These are phyloP conservation scores for Russula sp. DNA, from an alignment of 768 basidiomycete genomes.

Conservation along the genomic window DNA sequence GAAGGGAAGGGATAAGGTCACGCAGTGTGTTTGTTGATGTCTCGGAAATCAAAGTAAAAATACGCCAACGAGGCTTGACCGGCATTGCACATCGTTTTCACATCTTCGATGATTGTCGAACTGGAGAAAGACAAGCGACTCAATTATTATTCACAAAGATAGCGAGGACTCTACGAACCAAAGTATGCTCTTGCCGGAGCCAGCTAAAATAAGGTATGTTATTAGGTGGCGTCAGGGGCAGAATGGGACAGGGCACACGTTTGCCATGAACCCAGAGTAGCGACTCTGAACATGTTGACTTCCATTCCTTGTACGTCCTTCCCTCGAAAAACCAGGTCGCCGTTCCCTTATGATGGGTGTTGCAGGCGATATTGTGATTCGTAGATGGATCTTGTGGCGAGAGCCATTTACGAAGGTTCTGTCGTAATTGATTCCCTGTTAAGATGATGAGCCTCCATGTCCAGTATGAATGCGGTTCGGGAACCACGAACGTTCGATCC, in stretches of 20 bases:
- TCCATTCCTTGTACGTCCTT: not conserved
- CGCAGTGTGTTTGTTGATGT: not conserved
- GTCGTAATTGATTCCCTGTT: not conserved
- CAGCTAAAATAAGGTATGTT: not conserved
- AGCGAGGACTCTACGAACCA: not conserved
- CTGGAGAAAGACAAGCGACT: not conserved
- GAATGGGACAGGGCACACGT: not conserved
- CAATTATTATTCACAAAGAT: not conserved
- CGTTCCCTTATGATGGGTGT: not conserved
- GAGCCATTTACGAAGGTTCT: not conserved
- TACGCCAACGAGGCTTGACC: not conserved
- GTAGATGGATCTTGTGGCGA: constrained; percentile 11
- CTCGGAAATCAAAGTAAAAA: constrained; percentile 8
- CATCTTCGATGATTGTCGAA: constrained; percentile 10
- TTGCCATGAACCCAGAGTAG: constrained; percentile 15
- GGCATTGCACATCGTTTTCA: not conserved
- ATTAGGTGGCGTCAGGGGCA: not conserved
- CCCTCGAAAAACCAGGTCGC: constrained; percentile 11
- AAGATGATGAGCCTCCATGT: not conserved
- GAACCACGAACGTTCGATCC: not conserved
- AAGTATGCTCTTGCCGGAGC: constrained; percentile 17
- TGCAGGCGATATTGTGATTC: not conserved
- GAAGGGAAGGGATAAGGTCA: constrained; percentile 11
- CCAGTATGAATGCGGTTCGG: too few species aligned
- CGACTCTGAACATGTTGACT: not conserved